phyloP scores from a whole-genome alignment of 768 basidiomycete species.

The Lyophyllum atratum region DNA sequence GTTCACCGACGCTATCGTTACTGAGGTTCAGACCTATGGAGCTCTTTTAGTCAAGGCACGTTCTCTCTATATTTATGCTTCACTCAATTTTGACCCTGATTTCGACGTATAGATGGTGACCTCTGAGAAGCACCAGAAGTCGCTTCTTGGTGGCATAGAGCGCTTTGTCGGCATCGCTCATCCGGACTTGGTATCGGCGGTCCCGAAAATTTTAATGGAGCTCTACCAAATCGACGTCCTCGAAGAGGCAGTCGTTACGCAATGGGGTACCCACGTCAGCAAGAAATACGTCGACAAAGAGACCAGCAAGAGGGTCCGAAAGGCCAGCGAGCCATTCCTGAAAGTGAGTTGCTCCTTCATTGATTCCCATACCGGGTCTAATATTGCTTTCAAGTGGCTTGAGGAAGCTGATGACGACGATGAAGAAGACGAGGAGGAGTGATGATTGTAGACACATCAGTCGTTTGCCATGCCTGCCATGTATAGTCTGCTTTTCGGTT shows the following conservation, averaged over 20 bases:
- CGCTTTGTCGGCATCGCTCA: slow-evolving; percentile 75
- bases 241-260: slow-evolving; percentile 85
- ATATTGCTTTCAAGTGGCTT: slow-evolving; percentile 63
- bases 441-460: neutral
- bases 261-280: slow-evolving; percentile 96
- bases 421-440: slow-evolving; percentile 46
- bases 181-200: slow-evolving; percentile 66
- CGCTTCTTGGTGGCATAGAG: slow-evolving; percentile 91
- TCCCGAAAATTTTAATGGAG: slow-evolving; percentile 93
- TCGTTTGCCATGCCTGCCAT: neutral
- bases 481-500: neutral
- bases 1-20: slow-evolving; percentile 72
- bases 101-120: slow-evolving; percentile 65
- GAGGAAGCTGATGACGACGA: slow-evolving; percentile 86
- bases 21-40: slow-evolving; percentile 65
- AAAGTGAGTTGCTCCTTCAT: slow-evolving; percentile 54
- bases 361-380: neutral
- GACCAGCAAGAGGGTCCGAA: slow-evolving; percentile 91
- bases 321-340: slow-evolving; percentile 93
- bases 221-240: slow-evolving; percentile 92
- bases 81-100: slow-evolving; percentile 7
- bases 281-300: slow-evolving; percentile 98
- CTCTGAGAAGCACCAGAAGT: slow-evolving; percentile 94
- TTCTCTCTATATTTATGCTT: slow-evolving; percentile 2
- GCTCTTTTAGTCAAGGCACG: slow-evolving; percentile 77